Conservation (phyloP, 345 rosid species). For the Pistacia vera region DNA sequence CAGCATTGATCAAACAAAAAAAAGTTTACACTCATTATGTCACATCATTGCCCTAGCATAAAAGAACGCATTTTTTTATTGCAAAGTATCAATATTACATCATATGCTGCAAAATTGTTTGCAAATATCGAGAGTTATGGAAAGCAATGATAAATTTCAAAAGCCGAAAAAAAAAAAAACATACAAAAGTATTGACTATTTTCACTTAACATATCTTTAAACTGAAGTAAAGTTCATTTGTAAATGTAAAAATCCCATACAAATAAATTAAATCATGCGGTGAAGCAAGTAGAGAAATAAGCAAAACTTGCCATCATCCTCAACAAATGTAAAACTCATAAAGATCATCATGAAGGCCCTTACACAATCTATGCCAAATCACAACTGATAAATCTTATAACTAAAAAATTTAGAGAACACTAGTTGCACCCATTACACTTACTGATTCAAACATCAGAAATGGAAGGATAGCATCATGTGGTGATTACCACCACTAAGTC, state of each 20-base stretch:
- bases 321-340: neutral
- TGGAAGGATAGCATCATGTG: neutral
- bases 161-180: neutral
- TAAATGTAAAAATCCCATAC: neutral
- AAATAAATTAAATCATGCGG: neutral
- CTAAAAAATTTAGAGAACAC: neutral
- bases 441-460: neutral
- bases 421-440: neutral
- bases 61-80: neutral
- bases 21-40: constrained; percentile 18
- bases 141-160: constrained; percentile 4
- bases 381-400: neutral
- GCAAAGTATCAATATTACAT: neutral
- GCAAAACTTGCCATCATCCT: neutral
- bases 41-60: constrained; percentile 9
- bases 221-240: neutral
- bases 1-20: constrained; percentile 26
- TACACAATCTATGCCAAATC: neutral
- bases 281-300: neutral
- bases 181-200: neutral
- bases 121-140: neutral
- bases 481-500: neutral
- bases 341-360: neutral
- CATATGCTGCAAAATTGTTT: neutral
- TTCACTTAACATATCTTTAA: neutral